These are phyloP conservation scores for Aspergillus saccharolyticus DNA, from an alignment of 495 filamentous ascomycete species.

Conservation along the genomic window DNA sequence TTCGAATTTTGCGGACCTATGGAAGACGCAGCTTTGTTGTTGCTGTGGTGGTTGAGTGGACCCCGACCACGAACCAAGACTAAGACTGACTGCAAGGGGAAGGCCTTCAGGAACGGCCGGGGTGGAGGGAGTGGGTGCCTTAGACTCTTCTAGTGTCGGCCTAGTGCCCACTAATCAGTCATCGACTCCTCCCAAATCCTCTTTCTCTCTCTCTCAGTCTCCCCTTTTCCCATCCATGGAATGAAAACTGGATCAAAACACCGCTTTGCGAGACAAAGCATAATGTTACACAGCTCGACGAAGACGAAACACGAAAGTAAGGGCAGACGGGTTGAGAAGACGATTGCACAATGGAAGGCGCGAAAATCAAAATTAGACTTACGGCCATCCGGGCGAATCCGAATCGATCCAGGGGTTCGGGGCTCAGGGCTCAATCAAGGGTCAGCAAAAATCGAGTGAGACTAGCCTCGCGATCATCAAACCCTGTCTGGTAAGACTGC, in stretches of 20 bases:
- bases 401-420: background rate
- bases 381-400: background rate
- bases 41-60: background rate
- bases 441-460: background rate
- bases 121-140: background rate
- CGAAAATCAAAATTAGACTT: background rate
- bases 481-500: background rate
- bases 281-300: background rate
- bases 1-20: background rate
- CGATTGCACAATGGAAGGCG: background rate
- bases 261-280: background rate
- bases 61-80: too few species aligned
- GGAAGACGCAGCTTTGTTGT: background rate
- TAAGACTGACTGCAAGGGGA: background rate
- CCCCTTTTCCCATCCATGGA: too few species aligned
- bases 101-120: background rate
- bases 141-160: background rate
- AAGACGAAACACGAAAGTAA: background rate
- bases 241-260: too few species aligned
- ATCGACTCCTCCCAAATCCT: background rate
- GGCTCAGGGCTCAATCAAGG: background rate
- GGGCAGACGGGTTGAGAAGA: background rate
- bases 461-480: background rate
- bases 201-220: background rate
- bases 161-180: background rate